phyloP scores from a whole-genome alignment of 768 basidiomycete genomes.

The Mycena floridula region DNA sequence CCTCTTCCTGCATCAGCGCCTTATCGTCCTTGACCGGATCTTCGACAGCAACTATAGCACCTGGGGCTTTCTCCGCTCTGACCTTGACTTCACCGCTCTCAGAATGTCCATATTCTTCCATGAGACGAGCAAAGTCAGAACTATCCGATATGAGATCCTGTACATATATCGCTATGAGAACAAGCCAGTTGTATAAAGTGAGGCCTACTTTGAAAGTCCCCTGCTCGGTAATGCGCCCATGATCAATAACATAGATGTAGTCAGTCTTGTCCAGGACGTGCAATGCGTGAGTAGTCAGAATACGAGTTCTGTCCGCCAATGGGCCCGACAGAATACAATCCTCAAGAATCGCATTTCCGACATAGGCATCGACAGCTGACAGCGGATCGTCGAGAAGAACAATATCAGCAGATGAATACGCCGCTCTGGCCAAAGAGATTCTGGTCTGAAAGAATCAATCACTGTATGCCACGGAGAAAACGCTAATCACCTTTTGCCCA shows the following conservation, averaged over 20 bases:
- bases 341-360: slow-evolving; percentile 60
- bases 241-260: slow-evolving; percentile 59
- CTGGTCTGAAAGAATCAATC: slow-evolving; percentile 40
- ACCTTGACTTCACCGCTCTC: too few relatives aligned
- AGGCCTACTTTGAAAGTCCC: slow-evolving; percentile 48
- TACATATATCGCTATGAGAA: background rate
- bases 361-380: slow-evolving; percentile 73
- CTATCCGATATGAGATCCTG: slow-evolving; percentile 6
- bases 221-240: slow-evolving; percentile 53
- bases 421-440: slow-evolving; percentile 69
- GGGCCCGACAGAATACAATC: slow-evolving; percentile 57
- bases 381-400: slow-evolving; percentile 83
- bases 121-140: slow-evolving; percentile 12
- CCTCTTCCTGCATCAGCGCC: slow-evolving; percentile 29
- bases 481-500: slow-evolving; percentile 9
- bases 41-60: slow-evolving; percentile 5
- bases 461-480: background rate
- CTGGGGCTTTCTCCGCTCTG: slow-evolving; percentile 1
- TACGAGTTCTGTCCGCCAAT: slow-evolving; percentile 45
- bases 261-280: slow-evolving; percentile 54
- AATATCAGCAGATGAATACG: slow-evolving; percentile 68
- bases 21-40: slow-evolving; percentile 1
- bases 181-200: background rate
- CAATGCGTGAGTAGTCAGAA: slow-evolving; percentile 58
- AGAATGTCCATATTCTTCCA: slow-evolving; percentile 50